Evolutionary conservation across 805 yeast species (phyloP).

Genomic region (Ogataea trehaloabstinens): DNA sequence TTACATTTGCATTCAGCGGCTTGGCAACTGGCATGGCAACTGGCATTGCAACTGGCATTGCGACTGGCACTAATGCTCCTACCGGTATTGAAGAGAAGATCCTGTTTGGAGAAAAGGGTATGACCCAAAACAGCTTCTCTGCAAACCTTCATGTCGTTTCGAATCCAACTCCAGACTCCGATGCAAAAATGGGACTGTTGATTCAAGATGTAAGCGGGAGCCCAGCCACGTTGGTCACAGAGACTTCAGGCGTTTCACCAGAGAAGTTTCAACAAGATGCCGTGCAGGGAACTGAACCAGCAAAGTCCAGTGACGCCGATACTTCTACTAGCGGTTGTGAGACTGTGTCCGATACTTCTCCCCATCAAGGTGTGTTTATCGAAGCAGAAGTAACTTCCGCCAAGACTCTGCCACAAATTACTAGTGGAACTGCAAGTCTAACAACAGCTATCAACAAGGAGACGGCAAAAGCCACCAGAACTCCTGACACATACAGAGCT

Average conservation of each 20-base stretch:
- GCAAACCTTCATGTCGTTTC: slow-evolving; percentile 17
- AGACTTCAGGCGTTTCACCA: not conserved
- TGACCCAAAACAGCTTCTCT: slow-evolving; percentile 7
- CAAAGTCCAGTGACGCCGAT: not conserved
- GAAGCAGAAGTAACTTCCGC: not conserved
- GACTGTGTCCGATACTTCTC: not conserved
- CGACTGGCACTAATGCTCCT: not conserved
- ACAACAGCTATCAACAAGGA: not conserved
- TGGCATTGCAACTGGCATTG: not conserved
- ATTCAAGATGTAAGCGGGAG: not conserved
- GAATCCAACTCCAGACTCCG: slow-evolving; percentile 10
- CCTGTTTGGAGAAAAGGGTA: slow-evolving; percentile 6
- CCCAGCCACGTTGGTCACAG: not conserved
- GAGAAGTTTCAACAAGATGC: not conserved
- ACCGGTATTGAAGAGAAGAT: not conserved
- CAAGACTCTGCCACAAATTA: not conserved
- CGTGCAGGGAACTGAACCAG: not conserved
- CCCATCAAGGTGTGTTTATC: slow-evolving; percentile 1
- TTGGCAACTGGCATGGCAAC: too few species aligned
- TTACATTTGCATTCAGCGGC: slow-evolving; percentile 4
- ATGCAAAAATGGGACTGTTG: not conserved
- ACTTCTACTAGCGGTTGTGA: slow-evolving; percentile 1
- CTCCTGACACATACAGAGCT: not conserved
- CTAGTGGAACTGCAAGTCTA: not conserved
- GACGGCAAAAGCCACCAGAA: not conserved